phyloP scores from a whole-genome alignment of 257 asterid species.

The Nicotiana knightiana region DNA sequence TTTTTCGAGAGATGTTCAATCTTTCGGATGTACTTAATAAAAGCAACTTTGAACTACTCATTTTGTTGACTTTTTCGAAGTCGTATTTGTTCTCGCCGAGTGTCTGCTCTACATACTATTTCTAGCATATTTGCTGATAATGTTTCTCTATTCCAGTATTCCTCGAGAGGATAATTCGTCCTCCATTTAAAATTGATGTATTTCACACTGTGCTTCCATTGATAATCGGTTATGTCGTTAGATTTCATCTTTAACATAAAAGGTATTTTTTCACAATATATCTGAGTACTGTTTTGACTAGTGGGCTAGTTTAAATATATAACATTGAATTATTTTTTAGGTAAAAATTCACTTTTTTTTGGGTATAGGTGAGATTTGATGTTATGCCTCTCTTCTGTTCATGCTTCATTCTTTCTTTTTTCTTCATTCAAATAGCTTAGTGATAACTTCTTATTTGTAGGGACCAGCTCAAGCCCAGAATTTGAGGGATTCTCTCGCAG shows the following conservation, averaged over 20 bases:
- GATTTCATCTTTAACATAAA: background rate
- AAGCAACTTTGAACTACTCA: background rate
- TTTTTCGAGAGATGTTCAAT: background rate
- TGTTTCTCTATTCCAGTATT: background rate
- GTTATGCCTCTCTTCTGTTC: background rate
- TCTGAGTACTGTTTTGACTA: background rate
- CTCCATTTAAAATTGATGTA: background rate
- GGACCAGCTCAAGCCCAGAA: constrained; percentile 99
- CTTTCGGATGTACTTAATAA: background rate
- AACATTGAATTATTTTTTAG: background rate
- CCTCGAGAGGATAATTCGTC: background rate
- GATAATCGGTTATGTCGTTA: background rate
- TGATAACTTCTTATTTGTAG: constrained; percentile 21
- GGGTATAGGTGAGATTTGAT: background rate
- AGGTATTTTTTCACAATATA: background rate
- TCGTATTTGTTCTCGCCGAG: background rate
- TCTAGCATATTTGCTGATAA: background rate
- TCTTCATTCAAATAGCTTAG: background rate
- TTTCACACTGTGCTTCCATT: background rate
- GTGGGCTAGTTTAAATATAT: background rate
- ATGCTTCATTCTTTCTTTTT: background rate
- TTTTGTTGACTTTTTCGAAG: background rate
- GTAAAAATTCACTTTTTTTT: background rate
- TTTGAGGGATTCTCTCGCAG: constrained; percentile 76
- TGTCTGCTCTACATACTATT: background rate